Conservation (phyloP, 495 filamentous ascomycete genomes). For the Aspergillus saccharolyticus region DNA sequence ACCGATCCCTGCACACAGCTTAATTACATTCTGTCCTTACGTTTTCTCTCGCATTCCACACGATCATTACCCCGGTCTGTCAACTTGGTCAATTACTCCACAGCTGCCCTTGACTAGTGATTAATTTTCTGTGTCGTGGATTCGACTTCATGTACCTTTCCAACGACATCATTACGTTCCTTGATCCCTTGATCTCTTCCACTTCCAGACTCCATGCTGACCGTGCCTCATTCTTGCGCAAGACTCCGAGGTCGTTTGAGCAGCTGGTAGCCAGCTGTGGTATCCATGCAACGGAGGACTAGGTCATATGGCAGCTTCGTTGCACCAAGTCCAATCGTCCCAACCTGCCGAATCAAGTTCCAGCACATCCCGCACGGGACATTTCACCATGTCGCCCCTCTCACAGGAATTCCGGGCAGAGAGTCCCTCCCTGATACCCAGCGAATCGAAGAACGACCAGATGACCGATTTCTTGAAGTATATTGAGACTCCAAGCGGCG, state of each 20-base stretch:
- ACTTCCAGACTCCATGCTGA: constrained; percentile 6
- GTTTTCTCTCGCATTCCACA: constrained; percentile 4
- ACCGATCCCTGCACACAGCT: constrained; percentile 8
- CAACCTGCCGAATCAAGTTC: constrained; percentile 35
- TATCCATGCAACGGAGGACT: constrained; percentile 33
- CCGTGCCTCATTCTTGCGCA: constrained; percentile 1
- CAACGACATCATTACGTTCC: not conserved
- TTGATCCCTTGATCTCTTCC: not conserved
- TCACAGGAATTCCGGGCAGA: constrained; percentile 14
- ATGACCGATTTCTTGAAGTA: constrained; percentile 36
- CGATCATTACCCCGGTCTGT: constrained; percentile 1
- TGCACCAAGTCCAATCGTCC: constrained; percentile 41
- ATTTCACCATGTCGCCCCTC: constrained; percentile 29
- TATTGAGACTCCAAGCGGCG: constrained; percentile 27
- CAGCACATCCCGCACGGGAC: constrained; percentile 22
- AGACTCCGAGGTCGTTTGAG: constrained; percentile 17
- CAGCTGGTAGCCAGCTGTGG: constrained; percentile 8
- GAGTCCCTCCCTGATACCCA: constrained; percentile 15
- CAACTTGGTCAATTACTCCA: not conserved
- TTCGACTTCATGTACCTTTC: too few species aligned
- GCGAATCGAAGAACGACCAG: constrained; percentile 29
- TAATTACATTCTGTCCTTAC: constrained; percentile 1
- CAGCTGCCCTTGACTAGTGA: too few species aligned
- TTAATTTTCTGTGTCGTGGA: too few species aligned
- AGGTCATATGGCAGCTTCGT: constrained; percentile 25